A percentile compares a stretch with the other conserved stretches of the same genome.
Conservation (phyloP, 192 early-diverging fungal species). For the Gigaspora rosea region DNA sequence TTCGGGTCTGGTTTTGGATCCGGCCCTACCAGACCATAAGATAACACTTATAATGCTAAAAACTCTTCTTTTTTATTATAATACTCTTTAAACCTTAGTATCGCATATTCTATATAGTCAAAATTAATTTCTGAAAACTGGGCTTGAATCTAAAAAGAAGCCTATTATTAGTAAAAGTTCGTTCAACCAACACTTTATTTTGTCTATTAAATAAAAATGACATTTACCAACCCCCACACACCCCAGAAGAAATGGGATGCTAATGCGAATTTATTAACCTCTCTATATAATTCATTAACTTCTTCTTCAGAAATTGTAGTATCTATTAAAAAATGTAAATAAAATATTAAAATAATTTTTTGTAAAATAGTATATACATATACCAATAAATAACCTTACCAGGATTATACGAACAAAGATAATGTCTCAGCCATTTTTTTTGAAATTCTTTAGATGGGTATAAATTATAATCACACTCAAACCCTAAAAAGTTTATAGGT, state of each 20-base stretch:
- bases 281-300: conserved; percentile 65
- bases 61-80: conserved; percentile 57
- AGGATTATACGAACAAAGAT: conserved; percentile 53
- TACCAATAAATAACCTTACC: conserved; percentile 32
- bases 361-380: neutral
- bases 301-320: conserved; percentile 43
- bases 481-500: conserved; percentile 47
- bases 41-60: conserved; percentile 36
- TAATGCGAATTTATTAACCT: conserved; percentile 82
- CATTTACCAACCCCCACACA: conserved; percentile 65
- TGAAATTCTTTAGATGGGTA: conserved; percentile 79
- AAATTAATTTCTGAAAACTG: conserved; percentile 92
- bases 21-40: no score
- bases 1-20: no score
- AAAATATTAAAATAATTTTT: neutral
- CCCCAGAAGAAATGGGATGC: conserved; percentile 96
- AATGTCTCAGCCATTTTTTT: conserved; percentile 73
- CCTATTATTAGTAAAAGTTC: conserved; percentile 3
- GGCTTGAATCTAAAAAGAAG: conserved; percentile 60
- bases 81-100: conserved; percentile 80
- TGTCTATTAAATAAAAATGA: conserved; percentile 25
- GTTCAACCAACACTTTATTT: conserved; percentile 35
- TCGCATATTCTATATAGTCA: conserved; percentile 90
- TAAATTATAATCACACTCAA: conserved; percentile 89
- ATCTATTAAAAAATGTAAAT: neutral